Conservation (phyloP, 2,329 filamentous ascomycete species). For the Colletotrichum filicis region DNA sequence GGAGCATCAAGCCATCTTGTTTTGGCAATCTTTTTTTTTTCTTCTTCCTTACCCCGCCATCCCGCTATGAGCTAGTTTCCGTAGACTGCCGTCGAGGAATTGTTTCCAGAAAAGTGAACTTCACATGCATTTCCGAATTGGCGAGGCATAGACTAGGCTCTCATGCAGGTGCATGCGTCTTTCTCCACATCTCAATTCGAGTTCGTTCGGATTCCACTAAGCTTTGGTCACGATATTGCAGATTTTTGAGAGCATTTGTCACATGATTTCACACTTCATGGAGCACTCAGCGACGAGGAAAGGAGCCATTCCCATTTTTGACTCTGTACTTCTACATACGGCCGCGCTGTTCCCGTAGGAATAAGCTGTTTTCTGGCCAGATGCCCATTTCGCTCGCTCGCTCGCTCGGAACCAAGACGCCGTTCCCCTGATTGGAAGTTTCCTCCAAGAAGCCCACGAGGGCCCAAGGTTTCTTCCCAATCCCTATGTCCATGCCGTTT, state of each 20-base stretch:
- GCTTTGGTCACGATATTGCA: neutral
- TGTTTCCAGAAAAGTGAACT: slow-evolving; percentile 3
- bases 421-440: slow-evolving; percentile 15
- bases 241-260: neutral
- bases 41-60: slow-evolving; percentile 20
- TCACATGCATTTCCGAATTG: neutral
- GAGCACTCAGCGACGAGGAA: neutral
- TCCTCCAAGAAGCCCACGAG: slow-evolving; percentile 6
- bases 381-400: slow-evolving; percentile 25
- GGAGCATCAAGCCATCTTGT: neutral
- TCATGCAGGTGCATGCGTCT: neutral
- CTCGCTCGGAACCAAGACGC: slow-evolving; percentile 21
- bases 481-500: slow-evolving; percentile 26
- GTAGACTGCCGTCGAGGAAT: neutral
- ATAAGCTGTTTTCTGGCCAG: slow-evolving; percentile 29
- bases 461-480: slow-evolving; percentile 18
- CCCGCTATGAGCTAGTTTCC: neutral
- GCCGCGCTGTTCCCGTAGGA: slow-evolving; percentile 29
- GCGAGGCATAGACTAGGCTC: neutral
- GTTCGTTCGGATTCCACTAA: neutral
- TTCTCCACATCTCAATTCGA: neutral
- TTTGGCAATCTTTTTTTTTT: slow-evolving; percentile 7
- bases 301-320: slow-evolving; percentile 26
- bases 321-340: slow-evolving; percentile 31
- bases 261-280: neutral